These are phyloP conservation scores for Sphagnum contortum DNA, from an alignment of 225 moss, liverwort and hornwort genomes.

Conservation along the genomic window DNA sequence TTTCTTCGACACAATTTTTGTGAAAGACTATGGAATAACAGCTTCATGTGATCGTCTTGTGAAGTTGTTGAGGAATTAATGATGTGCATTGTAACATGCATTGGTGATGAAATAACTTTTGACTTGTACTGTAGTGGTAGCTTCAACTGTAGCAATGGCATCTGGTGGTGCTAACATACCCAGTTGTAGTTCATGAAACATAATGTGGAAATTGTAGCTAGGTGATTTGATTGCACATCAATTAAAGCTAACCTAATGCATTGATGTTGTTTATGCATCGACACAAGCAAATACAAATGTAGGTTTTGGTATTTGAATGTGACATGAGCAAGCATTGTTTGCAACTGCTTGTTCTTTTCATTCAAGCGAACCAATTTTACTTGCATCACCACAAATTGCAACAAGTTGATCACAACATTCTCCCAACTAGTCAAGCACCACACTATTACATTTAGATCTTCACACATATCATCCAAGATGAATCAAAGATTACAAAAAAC, in stretches of 20 bases:
- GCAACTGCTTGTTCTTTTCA: constrained; percentile 31
- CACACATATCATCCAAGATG: too few relatives aligned
- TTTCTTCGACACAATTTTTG: too few relatives aligned
- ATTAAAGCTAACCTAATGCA: constrained; percentile 5
- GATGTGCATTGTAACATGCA: background rate
- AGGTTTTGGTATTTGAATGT: constrained; percentile 37
- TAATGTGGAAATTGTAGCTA: too few relatives aligned
- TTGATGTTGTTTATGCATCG: constrained; percentile 27
- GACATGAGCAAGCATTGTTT: constrained; percentile 33
- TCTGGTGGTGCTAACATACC: background rate
- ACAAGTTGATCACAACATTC: background rate
- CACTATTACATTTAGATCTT: background rate
- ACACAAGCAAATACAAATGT: constrained; percentile 33
- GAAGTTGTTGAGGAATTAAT: too few relatives aligned
- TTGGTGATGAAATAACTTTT: constrained; percentile 11
- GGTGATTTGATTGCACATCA: background rate
- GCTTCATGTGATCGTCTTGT: too few relatives aligned
- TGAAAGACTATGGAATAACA: too few relatives aligned
- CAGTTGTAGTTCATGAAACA: background rate
- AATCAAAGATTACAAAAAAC: background rate
- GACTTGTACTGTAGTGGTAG: background rate
- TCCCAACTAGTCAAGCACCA: background rate
- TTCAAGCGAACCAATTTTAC: constrained; percentile 24
- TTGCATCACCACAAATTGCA: constrained; percentile 28
- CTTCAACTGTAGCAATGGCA: too few relatives aligned